Evolutionary conservation across 495 filamentous ascomycete species (phyloP).

Genomic region (Aspergillus carlsbadensis): DNA sequence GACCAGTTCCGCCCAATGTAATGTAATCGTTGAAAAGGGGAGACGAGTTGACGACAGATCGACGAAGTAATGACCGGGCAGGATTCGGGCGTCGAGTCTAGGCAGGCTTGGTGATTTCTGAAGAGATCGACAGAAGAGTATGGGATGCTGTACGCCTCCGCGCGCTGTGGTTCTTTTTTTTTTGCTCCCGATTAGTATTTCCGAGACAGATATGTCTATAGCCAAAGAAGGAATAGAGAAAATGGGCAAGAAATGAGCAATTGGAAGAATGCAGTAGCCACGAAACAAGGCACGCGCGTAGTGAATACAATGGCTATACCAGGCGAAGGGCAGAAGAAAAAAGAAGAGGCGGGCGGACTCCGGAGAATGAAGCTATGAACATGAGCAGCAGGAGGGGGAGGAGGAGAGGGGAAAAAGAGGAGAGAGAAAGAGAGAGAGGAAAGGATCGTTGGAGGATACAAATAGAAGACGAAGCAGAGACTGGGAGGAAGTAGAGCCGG

Average conservation of each 20-base stretch:
- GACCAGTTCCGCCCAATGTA: constrained; percentile 12
- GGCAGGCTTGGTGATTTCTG: constrained; percentile 9
- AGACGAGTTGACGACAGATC: constrained; percentile 12
- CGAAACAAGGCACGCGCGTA: constrained; percentile 20
- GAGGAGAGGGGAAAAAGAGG: constrained; percentile 15
- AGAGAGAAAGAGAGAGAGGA: constrained; percentile 13
- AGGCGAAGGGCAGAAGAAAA: constrained; percentile 9
- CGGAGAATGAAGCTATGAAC: constrained; percentile 10
- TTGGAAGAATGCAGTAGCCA: constrained; percentile 15
- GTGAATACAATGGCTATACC: constrained; percentile 22
- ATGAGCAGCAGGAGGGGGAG: constrained; percentile 11
- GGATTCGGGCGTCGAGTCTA: constrained; percentile 11
- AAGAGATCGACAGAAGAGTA: constrained; percentile 20
- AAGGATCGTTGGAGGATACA: constrained; percentile 22
- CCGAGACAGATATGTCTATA: not conserved
- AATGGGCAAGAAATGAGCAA: not conserved
- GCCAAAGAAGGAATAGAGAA: not conserved
- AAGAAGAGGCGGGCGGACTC: constrained; percentile 13
- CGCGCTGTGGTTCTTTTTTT: no score
- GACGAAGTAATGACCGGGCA: constrained; percentile 3
- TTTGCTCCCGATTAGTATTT: constrained; percentile 5
- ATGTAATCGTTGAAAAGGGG: not conserved
- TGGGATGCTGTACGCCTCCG: no score
- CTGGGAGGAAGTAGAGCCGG: not conserved
- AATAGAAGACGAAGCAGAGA: constrained; percentile 14